Base-by-base conservation (phyloP, 495 filamentous ascomycete species). In the Penicillium cataractarum region DNA sequence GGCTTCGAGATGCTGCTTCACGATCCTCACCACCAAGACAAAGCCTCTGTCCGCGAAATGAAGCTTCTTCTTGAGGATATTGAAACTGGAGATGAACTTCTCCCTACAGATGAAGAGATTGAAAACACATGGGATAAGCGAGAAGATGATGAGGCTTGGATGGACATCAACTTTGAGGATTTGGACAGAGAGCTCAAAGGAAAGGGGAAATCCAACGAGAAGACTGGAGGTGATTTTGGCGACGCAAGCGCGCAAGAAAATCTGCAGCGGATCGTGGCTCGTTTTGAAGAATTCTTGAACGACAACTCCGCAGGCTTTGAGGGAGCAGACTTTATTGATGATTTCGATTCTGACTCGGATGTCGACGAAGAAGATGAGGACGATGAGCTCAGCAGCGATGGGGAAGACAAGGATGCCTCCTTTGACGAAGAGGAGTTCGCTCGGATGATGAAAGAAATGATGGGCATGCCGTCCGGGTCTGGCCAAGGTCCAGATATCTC, bases 361-460 rank as follows among this genome's bases (percentile, higher is more conserved):
- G 66, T 81, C 24, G 85, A 90, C 40, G 84, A 89, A 24, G 83
- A 86, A 29, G 83, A 86, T 22, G 80, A 87, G 37, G 81, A 85
- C 19, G 87, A 86, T 12, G 80, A 82, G 4, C 65, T 75, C 12
- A 79, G 75, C 59, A 82, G 65, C 69, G 81, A 84, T 24, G 87
- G 84, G 22, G 89, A 95, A 67, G 91, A 95, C 65, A 88, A 87
- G 62, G 89, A 90, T 55, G 84, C 90, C 2, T 87, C 86, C 35
- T 92, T 96, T 64, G 86, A 97, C 66, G 93, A 97, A 75, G 86
- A 88, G 27, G 90, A 93, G 62, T 97, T 97, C 67, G 79, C 88
- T 19, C 80, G 69, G 52, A 91, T 96, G 88, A 97, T 98, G 92
- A 86, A 88, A 57, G 92, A 96, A 71, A 97, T 97, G 91, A 95